Base-by-base conservation (phyloP, 179 eudicot species). In the Carnegiea gigantea region DNA sequence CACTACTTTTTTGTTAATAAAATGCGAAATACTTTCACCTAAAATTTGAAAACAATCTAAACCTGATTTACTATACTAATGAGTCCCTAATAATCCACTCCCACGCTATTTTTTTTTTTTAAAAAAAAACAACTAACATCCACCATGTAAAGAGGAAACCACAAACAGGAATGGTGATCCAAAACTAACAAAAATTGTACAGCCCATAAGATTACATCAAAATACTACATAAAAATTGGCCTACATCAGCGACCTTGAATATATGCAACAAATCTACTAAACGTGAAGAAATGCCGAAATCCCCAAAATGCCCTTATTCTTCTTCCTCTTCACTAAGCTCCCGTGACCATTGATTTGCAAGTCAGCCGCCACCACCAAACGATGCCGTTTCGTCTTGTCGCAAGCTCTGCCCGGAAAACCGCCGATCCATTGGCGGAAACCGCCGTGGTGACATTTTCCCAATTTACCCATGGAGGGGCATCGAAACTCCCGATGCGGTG, bases 311-410 rank as follows among this genome's bases (percentile, higher is more conserved):
- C 90, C 92, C 83, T 90, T 92, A 74, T 82, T 86, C 57, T 80
- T 82, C 82, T 82, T 89, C 80, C 73, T 71, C 60, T 10, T 79
- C 24, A 86, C 80, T 75, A 86, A 73, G 46, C 24, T 75, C 20
- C 96, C 97, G 12, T 75, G 26, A 30, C 44, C 82, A 40, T 85
- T 78, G 70, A 95, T 92, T 65, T 46, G 64, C 73, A 95, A 83
- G 26, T 86, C 85, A 75, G 86, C 89, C 6, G 85, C 85, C 11
- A 93, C 79, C 14, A 36, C 62, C 59, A 88, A 65, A 65, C 57
- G 82, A 13, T 85, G 90, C 72, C 87, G 87, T 88, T 89, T 90
- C 2, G 88, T 92, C 79, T 88, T 87, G 98, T 91, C 60, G 60
- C 84, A 86, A 93, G 60, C 75, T 85, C 91, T 80, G 92, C 91